A percentile compares a stretch with the other conserved stretches of the same genome.
phyloP scores from a whole-genome alignment of 768 basidiomycete genomes.

The Auricularia heimuer region DNA sequence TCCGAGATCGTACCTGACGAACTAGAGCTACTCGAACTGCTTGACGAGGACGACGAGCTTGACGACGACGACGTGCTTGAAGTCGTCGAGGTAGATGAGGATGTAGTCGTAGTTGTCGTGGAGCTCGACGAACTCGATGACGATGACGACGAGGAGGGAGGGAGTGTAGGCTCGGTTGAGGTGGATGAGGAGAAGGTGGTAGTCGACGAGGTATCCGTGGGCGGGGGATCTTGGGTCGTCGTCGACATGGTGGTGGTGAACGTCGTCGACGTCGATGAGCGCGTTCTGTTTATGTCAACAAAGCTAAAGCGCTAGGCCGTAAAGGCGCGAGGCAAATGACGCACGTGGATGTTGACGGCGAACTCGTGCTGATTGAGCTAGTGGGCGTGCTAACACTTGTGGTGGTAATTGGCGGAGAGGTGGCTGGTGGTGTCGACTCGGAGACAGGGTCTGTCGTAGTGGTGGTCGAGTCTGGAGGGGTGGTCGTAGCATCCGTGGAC shows the following conservation, averaged over 20 bases:
- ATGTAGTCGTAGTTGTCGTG: slow-evolving; percentile 5
- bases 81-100: slow-evolving; percentile 15
- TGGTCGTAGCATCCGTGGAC: slow-evolving; percentile 2
- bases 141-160: not conserved
- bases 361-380: not conserved
- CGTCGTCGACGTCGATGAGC: too few species aligned
- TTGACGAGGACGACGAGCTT: not conserved
- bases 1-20: not conserved
- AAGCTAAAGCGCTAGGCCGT: not conserved
- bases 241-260: too few species aligned
- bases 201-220: too few species aligned
- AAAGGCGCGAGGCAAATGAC: not conserved
- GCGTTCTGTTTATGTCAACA: not conserved
- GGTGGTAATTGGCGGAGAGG: slow-evolving; percentile 1
- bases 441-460: not conserved
- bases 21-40: not conserved
- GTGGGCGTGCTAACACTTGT: slow-evolving; percentile 2
- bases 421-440: not conserved
- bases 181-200: too few species aligned
- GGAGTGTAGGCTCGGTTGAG: not conserved
- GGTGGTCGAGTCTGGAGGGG: not conserved
- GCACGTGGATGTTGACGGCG: not conserved
- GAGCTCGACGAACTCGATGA: slow-evolving; percentile 3
- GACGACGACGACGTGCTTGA: not conserved
- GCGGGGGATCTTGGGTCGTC: too few species aligned